phyloP scores from a whole-genome alignment of 305 asterid genomes.

The Euphrasia arctica region DNA sequence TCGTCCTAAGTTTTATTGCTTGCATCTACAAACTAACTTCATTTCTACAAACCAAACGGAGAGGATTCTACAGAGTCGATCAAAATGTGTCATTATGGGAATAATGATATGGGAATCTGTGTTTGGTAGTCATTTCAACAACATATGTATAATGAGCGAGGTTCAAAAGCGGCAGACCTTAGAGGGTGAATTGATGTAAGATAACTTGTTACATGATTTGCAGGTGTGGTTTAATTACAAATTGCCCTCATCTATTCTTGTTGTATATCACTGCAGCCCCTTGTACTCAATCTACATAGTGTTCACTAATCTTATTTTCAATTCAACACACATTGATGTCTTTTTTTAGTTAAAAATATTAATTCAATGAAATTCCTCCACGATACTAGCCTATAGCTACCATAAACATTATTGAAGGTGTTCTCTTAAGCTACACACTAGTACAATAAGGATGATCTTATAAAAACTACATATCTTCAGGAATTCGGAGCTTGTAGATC shows the following conservation, averaged over 20 bases:
- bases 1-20: neutral
- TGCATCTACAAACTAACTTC: neutral
- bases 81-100: conserved; percentile 14
- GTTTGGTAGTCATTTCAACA: neutral
- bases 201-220: neutral
- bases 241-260: conserved; percentile 2
- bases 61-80: neutral
- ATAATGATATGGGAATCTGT: neutral
- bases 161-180: neutral
- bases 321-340: neutral
- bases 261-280: neutral
- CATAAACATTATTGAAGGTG: neutral
- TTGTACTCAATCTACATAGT: neutral
- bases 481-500: neutral
- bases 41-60: neutral
- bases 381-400: neutral
- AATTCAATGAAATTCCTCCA: neutral
- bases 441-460: neutral
- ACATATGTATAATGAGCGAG: neutral
- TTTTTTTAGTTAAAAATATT: neutral
- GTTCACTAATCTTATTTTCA: neutral
- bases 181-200: neutral
- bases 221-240: neutral
- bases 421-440: neutral
- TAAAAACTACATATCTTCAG: neutral